Conservation (phyloP, 1,284 basidiomycete genomes). For the Ganoderma leucocontextum region DNA sequence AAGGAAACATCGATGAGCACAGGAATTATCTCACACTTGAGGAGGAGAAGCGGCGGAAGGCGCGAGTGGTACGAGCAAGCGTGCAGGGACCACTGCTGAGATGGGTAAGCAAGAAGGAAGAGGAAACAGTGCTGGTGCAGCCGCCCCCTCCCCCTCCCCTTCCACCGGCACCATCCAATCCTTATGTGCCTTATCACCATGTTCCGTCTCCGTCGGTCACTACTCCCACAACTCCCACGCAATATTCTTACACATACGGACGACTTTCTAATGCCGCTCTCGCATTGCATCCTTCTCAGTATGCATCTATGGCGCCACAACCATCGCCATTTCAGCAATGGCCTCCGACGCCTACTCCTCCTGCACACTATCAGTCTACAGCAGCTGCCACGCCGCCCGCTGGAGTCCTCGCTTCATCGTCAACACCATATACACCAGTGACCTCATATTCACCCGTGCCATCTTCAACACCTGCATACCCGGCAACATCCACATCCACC, state of each 20-base stretch:
- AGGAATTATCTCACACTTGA: constrained; percentile 80
- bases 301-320: constrained; percentile 9
- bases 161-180: constrained; percentile 17
- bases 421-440: not conserved
- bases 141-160: constrained; percentile 43
- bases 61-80: constrained; percentile 64
- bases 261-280: not conserved
- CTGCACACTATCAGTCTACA: constrained; percentile 22
- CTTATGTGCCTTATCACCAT: constrained; percentile 10
- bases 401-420: not conserved
- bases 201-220: constrained; percentile 3
- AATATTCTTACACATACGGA: constrained; percentile 1
- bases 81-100: constrained; percentile 78
- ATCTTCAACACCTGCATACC: constrained; percentile 11
- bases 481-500: not conserved
- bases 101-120: constrained; percentile 75
- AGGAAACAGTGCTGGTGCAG: constrained; percentile 50
- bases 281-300: constrained; percentile 3
- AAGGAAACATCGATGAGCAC: constrained; percentile 83
- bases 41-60: constrained; percentile 80
- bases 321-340: constrained; percentile 28
- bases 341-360: constrained; percentile 22
- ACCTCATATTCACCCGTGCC: not conserved
- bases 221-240: not conserved
- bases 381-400: constrained; percentile 27